phyloP scores from a whole-genome alignment of 441 rosid species.

The Isatis lusitanica region DNA sequence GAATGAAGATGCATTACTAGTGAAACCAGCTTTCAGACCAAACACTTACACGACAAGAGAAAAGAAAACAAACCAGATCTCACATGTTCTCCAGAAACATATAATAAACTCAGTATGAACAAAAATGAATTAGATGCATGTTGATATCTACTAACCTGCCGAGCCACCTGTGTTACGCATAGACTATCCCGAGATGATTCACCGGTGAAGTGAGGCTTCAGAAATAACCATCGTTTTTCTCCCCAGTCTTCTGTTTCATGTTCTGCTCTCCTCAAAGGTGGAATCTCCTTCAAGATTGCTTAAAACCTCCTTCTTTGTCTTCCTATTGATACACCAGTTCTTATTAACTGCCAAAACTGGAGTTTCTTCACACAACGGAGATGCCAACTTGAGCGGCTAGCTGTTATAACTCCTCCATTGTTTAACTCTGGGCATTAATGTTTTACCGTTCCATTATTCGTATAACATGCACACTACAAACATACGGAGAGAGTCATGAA shows the following conservation, averaged over 20 bases:
- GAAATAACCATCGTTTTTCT: constrained; percentile 40
- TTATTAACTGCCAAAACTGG: constrained; percentile 40
- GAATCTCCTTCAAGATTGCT: constrained; percentile 56
- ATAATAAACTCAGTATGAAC: background rate
- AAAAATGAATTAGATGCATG: constrained; percentile 8
- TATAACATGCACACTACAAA: no score
- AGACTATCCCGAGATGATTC: constrained; percentile 62
- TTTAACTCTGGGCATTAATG: no score
- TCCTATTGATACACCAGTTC: constrained; percentile 59
- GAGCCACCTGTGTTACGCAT: constrained; percentile 30
- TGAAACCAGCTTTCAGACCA: constrained; percentile 19
- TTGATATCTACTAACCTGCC: constrained; percentile 24
- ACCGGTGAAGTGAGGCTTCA: constrained; percentile 42
- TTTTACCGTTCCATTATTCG: no score
- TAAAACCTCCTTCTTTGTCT: constrained; percentile 66
- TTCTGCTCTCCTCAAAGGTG: constrained; percentile 37
- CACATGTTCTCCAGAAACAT: constrained; percentile 13
- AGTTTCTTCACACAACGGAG: constrained; percentile 39
- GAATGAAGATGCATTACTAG: background rate
- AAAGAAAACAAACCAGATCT: constrained; percentile 11
- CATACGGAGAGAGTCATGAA: no score
- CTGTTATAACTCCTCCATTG: no score
- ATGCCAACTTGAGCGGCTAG: no score
- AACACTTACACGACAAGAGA: background rate
- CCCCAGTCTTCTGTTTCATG: constrained; percentile 40